Percentiles rank a stretch among this genome's conserved stretches.
phyloP scores from a whole-genome alignment of 192 early-diverging fungal genomes.

The Spizellomyces punctatus region DNA sequence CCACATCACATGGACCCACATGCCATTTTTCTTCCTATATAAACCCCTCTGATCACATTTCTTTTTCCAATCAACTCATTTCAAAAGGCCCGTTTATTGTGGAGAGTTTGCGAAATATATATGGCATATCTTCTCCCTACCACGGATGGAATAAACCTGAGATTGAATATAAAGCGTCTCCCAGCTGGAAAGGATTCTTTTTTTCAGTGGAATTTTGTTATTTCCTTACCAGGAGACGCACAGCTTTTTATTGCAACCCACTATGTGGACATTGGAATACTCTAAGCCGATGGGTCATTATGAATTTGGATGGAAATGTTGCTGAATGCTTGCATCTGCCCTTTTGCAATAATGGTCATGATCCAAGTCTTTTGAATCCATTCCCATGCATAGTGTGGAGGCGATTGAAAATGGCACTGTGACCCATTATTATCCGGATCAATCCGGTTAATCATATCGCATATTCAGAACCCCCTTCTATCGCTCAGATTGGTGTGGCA shows the following conservation, averaged over 20 bases:
- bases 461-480: no score
- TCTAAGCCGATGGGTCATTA: no score
- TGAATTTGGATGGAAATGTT: no score
- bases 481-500: no score
- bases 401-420: no score
- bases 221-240: constrained; percentile 6
- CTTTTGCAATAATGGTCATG: no score
- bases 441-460: no score
- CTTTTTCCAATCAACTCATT: neutral
- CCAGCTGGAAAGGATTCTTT: neutral
- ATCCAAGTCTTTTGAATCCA: no score
- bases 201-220: neutral
- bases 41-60: neutral
- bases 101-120: neutral
- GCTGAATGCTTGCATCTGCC: no score
- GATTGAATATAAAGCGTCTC: neutral
- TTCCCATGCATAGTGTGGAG: no score
- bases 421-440: no score
- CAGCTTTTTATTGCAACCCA: neutral
- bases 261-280: no score
- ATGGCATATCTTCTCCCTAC: neutral
- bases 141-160: neutral
- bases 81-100: neutral
- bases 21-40: neutral
- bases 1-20: neutral